These are phyloP conservation scores for Shiraia sp. DNA, from an alignment of 2,329 filamentous ascomycete genomes.

Conservation along the genomic window DNA sequence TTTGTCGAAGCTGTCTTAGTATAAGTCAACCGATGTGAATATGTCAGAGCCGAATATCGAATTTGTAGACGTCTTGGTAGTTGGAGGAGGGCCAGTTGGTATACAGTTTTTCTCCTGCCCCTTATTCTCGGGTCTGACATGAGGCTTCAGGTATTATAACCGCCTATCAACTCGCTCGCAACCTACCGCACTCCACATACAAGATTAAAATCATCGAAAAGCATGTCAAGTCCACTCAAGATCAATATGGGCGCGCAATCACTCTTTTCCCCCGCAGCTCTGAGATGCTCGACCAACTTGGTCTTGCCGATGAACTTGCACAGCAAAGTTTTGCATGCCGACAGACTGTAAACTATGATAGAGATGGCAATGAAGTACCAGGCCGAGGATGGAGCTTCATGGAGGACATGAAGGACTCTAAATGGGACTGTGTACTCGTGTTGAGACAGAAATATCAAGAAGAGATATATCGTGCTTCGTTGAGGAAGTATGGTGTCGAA, in stretches of 20 bases:
- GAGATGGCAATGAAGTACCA: conserved; percentile 49
- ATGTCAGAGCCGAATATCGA: conserved; percentile 9
- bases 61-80: conserved; percentile 26
- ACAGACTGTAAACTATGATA: conserved; percentile 55
- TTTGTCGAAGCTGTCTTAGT: too few species aligned
- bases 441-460: conserved; percentile 61
- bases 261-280: conserved; percentile 57
- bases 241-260: conserved; percentile 59
- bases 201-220: conserved; percentile 55
- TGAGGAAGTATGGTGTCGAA: conserved; percentile 42
- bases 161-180: conserved; percentile 53
- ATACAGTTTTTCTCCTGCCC: conserved; percentile 9
- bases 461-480: conserved; percentile 53
- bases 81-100: conserved; percentile 52
- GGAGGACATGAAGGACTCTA: conserved; percentile 57
- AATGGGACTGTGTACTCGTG: conserved; percentile 58
- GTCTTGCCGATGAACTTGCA: conserved; percentile 54
- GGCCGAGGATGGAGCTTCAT: conserved; percentile 58
- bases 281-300: conserved; percentile 59
- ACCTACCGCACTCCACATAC: conserved; percentile 44
- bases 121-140: conserved; percentile 1
- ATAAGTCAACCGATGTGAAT: conserved; percentile 5
- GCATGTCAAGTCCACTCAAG: conserved; percentile 53
- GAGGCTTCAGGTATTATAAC: conserved; percentile 40
- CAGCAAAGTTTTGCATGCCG: conserved; percentile 59